Evolutionary conservation across 176 grass and related monocot genomes (phyloP), one percentile per base, ranked within the genome.

Genomic region (Triticum dicoccoides): DNA sequence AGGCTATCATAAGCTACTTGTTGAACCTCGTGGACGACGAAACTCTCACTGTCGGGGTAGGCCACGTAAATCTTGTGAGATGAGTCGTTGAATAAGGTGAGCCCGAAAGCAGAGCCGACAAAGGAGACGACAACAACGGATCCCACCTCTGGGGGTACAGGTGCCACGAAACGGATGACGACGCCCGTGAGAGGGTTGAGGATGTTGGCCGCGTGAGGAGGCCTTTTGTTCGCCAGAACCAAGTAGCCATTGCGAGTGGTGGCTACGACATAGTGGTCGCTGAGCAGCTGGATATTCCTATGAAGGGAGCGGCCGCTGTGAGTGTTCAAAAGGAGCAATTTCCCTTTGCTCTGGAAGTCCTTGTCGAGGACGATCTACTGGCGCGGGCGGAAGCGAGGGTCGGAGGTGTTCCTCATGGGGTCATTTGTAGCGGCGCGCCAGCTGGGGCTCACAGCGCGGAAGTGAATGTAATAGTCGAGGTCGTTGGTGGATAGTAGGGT

Each of bases 161-260:
- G 65, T 5, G 15, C 84, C 10, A 12, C 37, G 11, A 78, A 78
- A 8, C 11, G 2, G 14, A 49, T 9, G 3, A 78, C 0, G 5
- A 24, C 6, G 6, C 84, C 63, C 1, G 75, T 86, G 34, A 86
- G 77, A 34, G 75, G 84, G 64, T 86, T 79, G 2, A 86, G 49
- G n/a, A 86, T 9, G 6, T n/a, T 3, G 2, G 33, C 25, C 1
- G 11, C 5, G 15, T 69, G 33, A 7, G 84, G 84, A 3, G 24
- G 20, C 0, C 0, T 23, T 8, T 5, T 25, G 33, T 79, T 74
- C 0, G 5, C 63, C 1, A 85, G 33, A 3, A 85, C 3, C n/a
- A 78, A n/a, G 47, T 59, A 65, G 10, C 21, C 33, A 49, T 13
- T 49, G 2, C 23, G n/a, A 0, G n/a, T 29, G 14, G 47, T 34